Conservation (phyloP, 176 grass and related monocot genomes). For the Cenchrus purpureus region DNA sequence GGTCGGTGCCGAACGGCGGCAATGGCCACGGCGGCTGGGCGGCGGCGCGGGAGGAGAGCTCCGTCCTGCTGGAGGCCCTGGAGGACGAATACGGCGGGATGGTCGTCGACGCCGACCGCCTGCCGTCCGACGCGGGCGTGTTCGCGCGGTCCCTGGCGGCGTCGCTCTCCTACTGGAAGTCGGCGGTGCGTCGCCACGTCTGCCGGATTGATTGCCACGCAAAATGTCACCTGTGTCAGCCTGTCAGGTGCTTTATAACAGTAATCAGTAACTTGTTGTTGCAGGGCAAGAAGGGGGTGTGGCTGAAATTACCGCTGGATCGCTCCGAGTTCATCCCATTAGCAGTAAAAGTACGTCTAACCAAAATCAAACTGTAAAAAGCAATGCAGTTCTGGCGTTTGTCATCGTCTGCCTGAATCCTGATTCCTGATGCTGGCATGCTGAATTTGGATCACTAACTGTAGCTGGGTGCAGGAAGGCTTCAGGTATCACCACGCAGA, state of each 20-base stretch:
- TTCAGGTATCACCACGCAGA: slow-evolving; percentile 82
- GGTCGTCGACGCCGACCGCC: slow-evolving; percentile 51
- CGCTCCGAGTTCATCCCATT: slow-evolving; percentile 63
- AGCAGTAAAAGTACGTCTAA: slow-evolving; percentile 59
- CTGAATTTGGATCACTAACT: not conserved
- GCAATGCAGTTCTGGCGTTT: not conserved
- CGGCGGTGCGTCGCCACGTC: slow-evolving; percentile 32
- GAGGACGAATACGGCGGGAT: slow-evolving; percentile 75
- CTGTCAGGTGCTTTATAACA: not conserved
- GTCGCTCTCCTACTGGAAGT: slow-evolving; percentile 69
- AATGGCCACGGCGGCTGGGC: not conserved
- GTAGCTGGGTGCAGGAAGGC: slow-evolving; percentile 45
- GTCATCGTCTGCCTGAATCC: not conserved
- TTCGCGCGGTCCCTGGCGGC: slow-evolving; percentile 47
- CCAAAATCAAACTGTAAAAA: no score
- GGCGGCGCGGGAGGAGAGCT: slow-evolving; percentile 4
- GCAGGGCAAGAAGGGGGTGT: slow-evolving; percentile 75
- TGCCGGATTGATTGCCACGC: not conserved
- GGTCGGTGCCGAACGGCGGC: not conserved
- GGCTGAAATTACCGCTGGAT: slow-evolving; percentile 64
- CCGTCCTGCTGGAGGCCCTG: slow-evolving; percentile 44
- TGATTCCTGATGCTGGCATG: not conserved
- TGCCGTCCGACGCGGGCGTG: slow-evolving; percentile 38
- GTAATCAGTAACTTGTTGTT: not conserved
- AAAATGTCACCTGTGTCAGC: not conserved